Percentiles rank a stretch among this genome's conserved stretches.
These are phyloP conservation scores for Plenodomus lindquistii DNA, from an alignment of 2,329 filamentous ascomycete genomes.

Conservation along the genomic window DNA sequence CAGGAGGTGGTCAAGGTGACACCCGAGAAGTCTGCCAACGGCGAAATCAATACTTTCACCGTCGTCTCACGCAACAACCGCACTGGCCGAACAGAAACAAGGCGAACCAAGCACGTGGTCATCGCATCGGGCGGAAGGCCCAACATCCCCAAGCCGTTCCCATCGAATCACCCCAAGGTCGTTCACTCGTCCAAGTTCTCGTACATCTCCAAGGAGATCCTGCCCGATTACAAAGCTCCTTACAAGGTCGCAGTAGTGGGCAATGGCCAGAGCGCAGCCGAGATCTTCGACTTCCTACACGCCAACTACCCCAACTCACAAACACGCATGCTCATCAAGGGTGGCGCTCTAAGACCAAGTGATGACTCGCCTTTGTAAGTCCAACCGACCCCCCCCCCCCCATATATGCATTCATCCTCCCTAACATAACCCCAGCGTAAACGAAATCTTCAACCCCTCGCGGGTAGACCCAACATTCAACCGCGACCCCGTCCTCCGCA, in stretches of 20 bases:
- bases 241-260: constrained; percentile 85
- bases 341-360: constrained; percentile 81
- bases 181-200: constrained; percentile 90
- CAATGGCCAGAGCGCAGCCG: constrained; percentile 88
- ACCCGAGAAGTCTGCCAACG: constrained; percentile 58
- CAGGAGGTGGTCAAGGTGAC: constrained; percentile 75
- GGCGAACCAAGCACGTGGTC: constrained; percentile 69
- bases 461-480: constrained; percentile 77
- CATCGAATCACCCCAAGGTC: constrained; percentile 70
- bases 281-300: constrained; percentile 92
- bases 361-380: constrained; percentile 95
- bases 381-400: too few relatives aligned
- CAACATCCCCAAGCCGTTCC: constrained; percentile 71
- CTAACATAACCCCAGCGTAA: constrained; percentile 66
- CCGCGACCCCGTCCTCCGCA: constrained; percentile 65
- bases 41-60: constrained; percentile 65
- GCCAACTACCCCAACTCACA: constrained; percentile 78
- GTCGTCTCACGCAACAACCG: constrained; percentile 67
- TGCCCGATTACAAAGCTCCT: constrained; percentile 58
- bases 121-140: constrained; percentile 70
- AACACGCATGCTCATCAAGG: constrained; percentile 79
- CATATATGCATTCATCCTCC: neutral
- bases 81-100: constrained; percentile 58
- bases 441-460: constrained; percentile 93
- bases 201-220: constrained; percentile 63